phyloP scores from a whole-genome alignment of 106 monocot species.

The Cymbidium sinense region DNA sequence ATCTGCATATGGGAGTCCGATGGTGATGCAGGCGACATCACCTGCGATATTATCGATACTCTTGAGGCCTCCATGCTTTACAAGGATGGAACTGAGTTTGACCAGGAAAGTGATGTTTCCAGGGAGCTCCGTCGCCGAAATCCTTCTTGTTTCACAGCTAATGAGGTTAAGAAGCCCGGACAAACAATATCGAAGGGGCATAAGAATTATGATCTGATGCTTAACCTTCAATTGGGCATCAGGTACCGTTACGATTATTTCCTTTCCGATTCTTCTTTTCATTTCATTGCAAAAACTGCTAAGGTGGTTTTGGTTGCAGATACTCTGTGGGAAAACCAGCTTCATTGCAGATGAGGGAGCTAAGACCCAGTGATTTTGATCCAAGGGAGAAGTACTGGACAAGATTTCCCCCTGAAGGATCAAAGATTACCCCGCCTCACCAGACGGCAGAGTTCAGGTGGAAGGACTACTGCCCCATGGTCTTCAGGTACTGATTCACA shows the following conservation, averaged over 20 bases:
- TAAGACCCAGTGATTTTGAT: conserved; percentile 55
- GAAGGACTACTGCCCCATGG: conserved; percentile 93
- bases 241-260: conserved; percentile 7
- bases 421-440: conserved; percentile 82
- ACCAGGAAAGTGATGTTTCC: not conserved
- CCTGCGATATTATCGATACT: conserved; percentile 73
- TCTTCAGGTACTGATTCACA: conserved; percentile 55
- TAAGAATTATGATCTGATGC: conserved; percentile 80
- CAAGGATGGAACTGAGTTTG: conserved; percentile 14
- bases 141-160: conserved; percentile 23
- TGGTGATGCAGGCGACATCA: conserved; percentile 70
- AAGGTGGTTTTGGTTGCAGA: conserved; percentile 23
- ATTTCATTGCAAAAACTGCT: not conserved
- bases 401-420: conserved; percentile 84
- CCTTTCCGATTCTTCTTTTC: not conserved
- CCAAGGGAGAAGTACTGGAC: conserved; percentile 88
- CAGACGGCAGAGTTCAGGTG: conserved; percentile 71
- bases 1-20: conserved; percentile 92
- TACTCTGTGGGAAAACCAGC: conserved; percentile 69
- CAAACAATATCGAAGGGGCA: conserved; percentile 72
- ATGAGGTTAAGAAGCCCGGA: conserved; percentile 60
- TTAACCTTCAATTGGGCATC: conserved; percentile 71
- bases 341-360: conserved; percentile 41
- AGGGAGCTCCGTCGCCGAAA: conserved; percentile 13
- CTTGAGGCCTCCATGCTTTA: conserved; percentile 52